A percentile compares a stretch with the other conserved stretches of the same genome.
phyloP scores from a whole-genome alignment of 345 rosid species.

The Acer yangbiense region DNA sequence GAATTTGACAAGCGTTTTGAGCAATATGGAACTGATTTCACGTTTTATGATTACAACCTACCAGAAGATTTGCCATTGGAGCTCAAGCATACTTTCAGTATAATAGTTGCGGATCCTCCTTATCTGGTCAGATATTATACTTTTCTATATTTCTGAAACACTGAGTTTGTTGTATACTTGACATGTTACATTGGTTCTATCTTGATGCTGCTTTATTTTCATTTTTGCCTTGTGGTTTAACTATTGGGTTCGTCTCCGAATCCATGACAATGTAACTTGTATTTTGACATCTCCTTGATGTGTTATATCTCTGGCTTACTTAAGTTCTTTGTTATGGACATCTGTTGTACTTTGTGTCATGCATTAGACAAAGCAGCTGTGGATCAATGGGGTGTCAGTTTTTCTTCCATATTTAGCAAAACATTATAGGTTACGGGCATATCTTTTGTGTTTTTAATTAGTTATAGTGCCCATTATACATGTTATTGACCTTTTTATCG shows the following conservation, averaged over 20 bases:
- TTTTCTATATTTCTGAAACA: too few relatives aligned
- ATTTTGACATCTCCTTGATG: background rate
- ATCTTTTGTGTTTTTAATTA: background rate
- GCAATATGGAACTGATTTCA: conserved; percentile 72
- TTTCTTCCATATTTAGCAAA: background rate
- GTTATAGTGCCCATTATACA: background rate
- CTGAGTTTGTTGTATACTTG: too few relatives aligned
- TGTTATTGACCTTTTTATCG: background rate
- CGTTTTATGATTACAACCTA: conserved; percentile 77
- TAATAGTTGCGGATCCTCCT: conserved; percentile 95
- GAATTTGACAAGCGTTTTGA: conserved; percentile 82
- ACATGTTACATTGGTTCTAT: too few relatives aligned
- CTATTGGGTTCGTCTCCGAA: too few relatives aligned
- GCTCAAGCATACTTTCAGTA: conserved; percentile 58
- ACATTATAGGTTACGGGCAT: background rate
- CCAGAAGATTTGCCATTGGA: conserved; percentile 66
- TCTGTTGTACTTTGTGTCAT: background rate
- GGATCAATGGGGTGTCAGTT: background rate
- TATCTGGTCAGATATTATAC: conserved; percentile 60
- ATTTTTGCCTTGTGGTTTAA: too few relatives aligned
- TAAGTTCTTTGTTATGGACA: background rate
- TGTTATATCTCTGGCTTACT: background rate
- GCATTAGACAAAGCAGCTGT: background rate
- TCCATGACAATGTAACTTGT: background rate
- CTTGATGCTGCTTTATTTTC: too few relatives aligned